phyloP scores from a whole-genome alignment of 768 basidiomycete species.

The Panaeolus papilionaceus region DNA sequence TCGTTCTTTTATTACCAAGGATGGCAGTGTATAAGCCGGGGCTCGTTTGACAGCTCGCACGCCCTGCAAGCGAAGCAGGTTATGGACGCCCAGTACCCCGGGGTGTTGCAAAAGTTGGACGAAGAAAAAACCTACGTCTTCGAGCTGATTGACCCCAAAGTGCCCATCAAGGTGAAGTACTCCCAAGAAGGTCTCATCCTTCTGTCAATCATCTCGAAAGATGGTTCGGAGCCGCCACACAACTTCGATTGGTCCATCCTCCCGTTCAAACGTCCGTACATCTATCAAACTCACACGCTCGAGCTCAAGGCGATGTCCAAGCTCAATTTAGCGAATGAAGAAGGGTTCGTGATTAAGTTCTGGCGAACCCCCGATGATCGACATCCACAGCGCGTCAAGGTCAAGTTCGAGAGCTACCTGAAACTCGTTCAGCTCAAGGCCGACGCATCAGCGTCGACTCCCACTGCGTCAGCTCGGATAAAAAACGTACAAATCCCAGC shows the following conservation, averaged over 20 bases:
- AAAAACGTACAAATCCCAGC: background rate
- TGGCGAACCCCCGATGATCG: slow-evolving; percentile 29
- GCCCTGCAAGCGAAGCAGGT: slow-evolving; percentile 26
- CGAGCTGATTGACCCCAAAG: slow-evolving; percentile 29
- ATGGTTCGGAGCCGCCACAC: slow-evolving; percentile 26
- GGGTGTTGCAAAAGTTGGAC: slow-evolving; percentile 26
- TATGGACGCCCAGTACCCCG: slow-evolving; percentile 27
- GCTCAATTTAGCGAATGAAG: slow-evolving; percentile 30
- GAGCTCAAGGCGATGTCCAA: slow-evolving; percentile 24
- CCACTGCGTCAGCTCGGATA: background rate
- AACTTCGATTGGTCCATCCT: slow-evolving; percentile 25
- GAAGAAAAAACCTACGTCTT: slow-evolving; percentile 31
- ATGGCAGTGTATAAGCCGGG: slow-evolving; percentile 25
- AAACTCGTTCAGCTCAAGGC: slow-evolving; percentile 7
- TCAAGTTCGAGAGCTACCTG: slow-evolving; percentile 33
- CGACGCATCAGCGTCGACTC: background rate
- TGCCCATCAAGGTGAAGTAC: slow-evolving; percentile 30
- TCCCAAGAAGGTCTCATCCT: slow-evolving; percentile 25
- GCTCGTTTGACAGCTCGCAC: slow-evolving; percentile 29
- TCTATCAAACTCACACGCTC: slow-evolving; percentile 16
- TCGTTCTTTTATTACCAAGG: slow-evolving; percentile 29
- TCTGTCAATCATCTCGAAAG: slow-evolving; percentile 29
- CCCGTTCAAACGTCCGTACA: slow-evolving; percentile 28
- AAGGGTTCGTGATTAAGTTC: slow-evolving; percentile 33
- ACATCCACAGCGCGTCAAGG: slow-evolving; percentile 32